These are phyloP conservation scores for Toxoplasma gondii DNA, from an alignment of 169 alveolate genomes.

Conservation along the genomic window DNA sequence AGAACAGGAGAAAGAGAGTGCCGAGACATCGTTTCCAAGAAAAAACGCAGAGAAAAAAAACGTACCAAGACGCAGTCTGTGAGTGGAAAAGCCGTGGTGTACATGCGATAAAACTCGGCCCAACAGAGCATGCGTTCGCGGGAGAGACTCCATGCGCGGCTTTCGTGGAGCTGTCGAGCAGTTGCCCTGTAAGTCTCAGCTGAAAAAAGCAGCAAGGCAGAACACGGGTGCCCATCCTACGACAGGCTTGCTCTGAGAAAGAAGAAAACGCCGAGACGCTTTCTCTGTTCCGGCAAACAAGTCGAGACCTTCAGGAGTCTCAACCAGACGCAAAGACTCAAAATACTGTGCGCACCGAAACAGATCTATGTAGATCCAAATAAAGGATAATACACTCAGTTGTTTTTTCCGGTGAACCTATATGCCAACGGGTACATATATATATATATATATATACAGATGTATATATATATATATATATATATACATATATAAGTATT, in stretches of 20 bases:
- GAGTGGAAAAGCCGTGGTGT: neutral
- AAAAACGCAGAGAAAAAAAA: neutral
- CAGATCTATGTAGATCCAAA: too few relatives aligned
- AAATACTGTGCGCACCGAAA: too few relatives aligned
- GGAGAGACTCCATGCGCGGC: neutral
- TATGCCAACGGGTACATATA: too few relatives aligned
- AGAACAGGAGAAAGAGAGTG: neutral
- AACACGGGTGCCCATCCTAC: neutral
- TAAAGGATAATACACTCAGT: too few relatives aligned
- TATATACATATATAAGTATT: too few relatives aligned
- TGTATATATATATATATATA: too few relatives aligned
- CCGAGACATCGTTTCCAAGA: neutral
- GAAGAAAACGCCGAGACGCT: neutral
- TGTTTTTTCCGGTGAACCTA: too few relatives aligned
- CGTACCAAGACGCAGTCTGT: constrained; percentile 12
- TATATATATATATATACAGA: too few relatives aligned
- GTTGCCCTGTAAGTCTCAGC: neutral
- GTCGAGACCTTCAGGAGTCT: neutral
- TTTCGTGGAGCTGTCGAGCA: neutral
- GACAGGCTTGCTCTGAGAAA: too few relatives aligned
- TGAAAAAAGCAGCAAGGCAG: neutral
- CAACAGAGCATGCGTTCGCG: constrained; percentile 33
- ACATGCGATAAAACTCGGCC: constrained; percentile 27
- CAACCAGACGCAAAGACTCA: neutral
- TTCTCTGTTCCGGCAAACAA: too few relatives aligned